Evolutionary conservation across 768 basidiomycete species (phyloP).

Genomic region (Ramaria rubella): DNA sequence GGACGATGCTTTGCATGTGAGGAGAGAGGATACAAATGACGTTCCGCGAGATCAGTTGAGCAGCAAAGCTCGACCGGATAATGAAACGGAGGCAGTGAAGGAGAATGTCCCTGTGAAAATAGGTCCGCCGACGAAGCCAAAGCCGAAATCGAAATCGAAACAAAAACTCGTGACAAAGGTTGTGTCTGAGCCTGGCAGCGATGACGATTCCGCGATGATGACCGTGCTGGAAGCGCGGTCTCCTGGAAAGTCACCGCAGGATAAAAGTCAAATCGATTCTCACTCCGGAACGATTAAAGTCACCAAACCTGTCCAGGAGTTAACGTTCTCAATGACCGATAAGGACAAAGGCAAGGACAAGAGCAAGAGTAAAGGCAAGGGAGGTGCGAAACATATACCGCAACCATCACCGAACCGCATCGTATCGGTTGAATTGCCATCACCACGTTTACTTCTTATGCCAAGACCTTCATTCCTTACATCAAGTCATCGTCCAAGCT

Average conservation of each 20-base stretch:
- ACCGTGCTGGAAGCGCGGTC: no score
- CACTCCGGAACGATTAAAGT: no score
- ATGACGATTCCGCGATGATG: not conserved
- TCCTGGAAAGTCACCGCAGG: no score
- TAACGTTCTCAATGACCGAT: no score
- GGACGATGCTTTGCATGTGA: conserved; percentile 1
- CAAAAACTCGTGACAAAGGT: no score
- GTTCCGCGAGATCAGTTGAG: not conserved
- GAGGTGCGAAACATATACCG: not conserved
- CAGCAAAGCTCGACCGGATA: not conserved
- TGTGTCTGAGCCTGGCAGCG: conserved; percentile 1
- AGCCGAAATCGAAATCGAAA: not conserved
- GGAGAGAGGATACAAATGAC: not conserved
- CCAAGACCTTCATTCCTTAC: not conserved
- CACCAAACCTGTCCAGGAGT: no score
- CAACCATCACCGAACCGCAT: conserved; percentile 6
- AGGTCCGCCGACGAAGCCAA: not conserved
- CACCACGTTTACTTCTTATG: not conserved
- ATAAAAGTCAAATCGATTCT: not conserved
- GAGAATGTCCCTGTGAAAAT: not conserved
- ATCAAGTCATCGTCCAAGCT: not conserved
- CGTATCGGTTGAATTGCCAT: conserved; percentile 5
- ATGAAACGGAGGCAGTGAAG: not conserved
- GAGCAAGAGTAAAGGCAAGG: not conserved
- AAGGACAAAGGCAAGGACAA: conserved; percentile 2